Evolutionary conservation across 352 stramenopile genomes (phyloP).

Genomic region (Pythium aphanidermatum): DNA sequence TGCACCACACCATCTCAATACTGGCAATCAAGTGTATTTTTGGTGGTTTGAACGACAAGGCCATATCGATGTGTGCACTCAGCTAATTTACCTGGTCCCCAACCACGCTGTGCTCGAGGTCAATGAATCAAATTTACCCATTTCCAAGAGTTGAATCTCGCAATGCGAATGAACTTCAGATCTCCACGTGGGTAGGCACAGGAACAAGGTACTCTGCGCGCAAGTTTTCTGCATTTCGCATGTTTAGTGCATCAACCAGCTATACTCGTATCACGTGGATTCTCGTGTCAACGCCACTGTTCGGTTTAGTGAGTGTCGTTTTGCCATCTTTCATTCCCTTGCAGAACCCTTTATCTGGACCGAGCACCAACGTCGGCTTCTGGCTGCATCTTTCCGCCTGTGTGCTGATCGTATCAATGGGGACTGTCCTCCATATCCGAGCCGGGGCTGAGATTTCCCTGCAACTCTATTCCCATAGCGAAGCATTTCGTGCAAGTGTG

Average conservation of each 20-base stretch:
- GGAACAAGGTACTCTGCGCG: constrained; percentile 1
- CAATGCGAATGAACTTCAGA: no score
- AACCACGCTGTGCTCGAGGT: no score
- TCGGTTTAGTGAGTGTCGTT: background rate
- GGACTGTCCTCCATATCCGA: background rate
- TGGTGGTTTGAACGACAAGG: no score
- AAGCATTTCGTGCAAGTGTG: background rate
- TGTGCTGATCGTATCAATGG: background rate
- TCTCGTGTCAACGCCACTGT: background rate
- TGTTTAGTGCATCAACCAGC: background rate
- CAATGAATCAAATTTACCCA: no score
- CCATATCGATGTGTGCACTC: no score
- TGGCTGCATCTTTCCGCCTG: background rate
- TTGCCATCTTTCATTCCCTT: constrained; percentile 4
- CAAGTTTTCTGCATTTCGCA: constrained; percentile 1
- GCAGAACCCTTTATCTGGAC: background rate
- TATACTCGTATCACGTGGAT: background rate
- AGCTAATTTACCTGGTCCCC: no score
- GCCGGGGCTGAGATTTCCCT: constrained; percentile 1
- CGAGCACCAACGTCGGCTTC: background rate
- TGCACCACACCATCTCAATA: no score
- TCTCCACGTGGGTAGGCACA: no score
- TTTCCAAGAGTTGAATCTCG: no score
- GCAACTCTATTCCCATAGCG: background rate
- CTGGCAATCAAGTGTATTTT: no score